A percentile compares a stretch with the other conserved stretches of the same genome.
phyloP scores from a whole-genome alignment of 805 yeast species.

The Hanseniaspora mollemarum region DNA sequence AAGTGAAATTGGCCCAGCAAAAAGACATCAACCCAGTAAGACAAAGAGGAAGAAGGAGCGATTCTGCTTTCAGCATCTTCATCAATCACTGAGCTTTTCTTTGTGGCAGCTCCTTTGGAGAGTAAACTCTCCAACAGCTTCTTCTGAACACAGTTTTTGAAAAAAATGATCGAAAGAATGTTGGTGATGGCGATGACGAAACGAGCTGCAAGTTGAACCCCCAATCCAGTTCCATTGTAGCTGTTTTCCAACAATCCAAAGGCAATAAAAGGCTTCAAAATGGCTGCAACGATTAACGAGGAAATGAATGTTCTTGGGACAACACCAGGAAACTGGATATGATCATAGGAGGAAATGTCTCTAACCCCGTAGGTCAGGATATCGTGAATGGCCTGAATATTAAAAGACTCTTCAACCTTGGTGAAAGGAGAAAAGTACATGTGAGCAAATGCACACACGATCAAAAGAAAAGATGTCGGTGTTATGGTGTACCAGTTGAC shows the following conservation, averaged over 20 bases:
- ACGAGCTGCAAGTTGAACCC: slow-evolving; percentile 43
- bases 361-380: slow-evolving; percentile 49
- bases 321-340: slow-evolving; percentile 68
- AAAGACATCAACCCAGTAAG: slow-evolving; percentile 51
- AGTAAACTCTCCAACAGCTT: slow-evolving; percentile 17
- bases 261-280: slow-evolving; percentile 33
- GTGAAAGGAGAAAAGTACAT: slow-evolving; percentile 62
- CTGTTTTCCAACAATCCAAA: slow-evolving; percentile 14
- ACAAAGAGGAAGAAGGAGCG: slow-evolving; percentile 26
- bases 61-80: slow-evolving; percentile 4
- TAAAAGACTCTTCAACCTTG: slow-evolving; percentile 90
- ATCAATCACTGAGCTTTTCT: neutral
- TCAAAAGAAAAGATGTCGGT: slow-evolving; percentile 26
- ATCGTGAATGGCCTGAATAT: slow-evolving; percentile 80
- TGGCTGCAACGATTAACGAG: slow-evolving; percentile 41
- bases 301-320: slow-evolving; percentile 83
- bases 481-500: slow-evolving; percentile 12
- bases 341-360: slow-evolving; percentile 49
- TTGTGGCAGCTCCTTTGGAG: neutral
- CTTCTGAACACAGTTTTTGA: slow-evolving; percentile 36
- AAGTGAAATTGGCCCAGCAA: slow-evolving; percentile 65
- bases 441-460: slow-evolving; percentile 40
- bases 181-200: slow-evolving; percentile 53
- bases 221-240: slow-evolving; percentile 12
- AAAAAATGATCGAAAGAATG: slow-evolving; percentile 38